Percentiles rank a stretch among this genome's conserved stretches.
Evolutionary conservation across 345 rosid species (phyloP).

Genomic region (Populus deltoides): DNA sequence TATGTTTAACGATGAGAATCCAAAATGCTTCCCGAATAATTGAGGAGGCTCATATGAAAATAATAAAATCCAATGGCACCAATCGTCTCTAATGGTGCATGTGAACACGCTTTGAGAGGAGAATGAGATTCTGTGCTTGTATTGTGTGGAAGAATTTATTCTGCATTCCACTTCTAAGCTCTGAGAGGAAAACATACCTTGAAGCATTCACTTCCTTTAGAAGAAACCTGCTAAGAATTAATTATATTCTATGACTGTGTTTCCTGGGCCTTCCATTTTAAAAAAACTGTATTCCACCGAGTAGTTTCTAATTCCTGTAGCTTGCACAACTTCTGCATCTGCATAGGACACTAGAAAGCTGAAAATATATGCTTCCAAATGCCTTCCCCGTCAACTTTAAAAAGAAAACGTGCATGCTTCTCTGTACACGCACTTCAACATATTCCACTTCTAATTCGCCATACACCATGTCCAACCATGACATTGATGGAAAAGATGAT

Average conservation of each 20-base stretch:
- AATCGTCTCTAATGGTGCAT: slow-evolving; percentile 22
- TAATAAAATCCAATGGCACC: background rate
- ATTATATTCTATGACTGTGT: slow-evolving; percentile 11
- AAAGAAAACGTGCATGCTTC: background rate
- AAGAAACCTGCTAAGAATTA: slow-evolving; percentile 11
- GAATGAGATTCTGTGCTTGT: slow-evolving; percentile 50
- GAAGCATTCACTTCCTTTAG: slow-evolving; percentile 12
- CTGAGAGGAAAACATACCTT: slow-evolving; percentile 5
- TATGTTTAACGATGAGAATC: slow-evolving; percentile 73
- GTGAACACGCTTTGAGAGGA: slow-evolving; percentile 20
- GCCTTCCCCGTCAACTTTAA: background rate
- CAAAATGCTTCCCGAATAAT: slow-evolving; percentile 53
- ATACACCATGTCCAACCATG: no score
- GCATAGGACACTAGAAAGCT: background rate
- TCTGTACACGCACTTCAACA: background rate
- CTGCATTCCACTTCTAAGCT: slow-evolving; percentile 33
- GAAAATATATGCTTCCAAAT: background rate
- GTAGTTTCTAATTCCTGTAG: background rate
- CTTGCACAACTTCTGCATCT: no score
- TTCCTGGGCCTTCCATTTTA: slow-evolving; percentile 17
- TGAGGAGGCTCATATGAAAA: slow-evolving; percentile 20
- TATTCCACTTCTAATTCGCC: no score
- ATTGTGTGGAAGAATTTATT: slow-evolving; percentile 40
- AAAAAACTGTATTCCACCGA: background rate
- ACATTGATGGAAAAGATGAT: no score